Evolutionary conservation across 2,329 filamentous ascomycete species (phyloP).

Genomic region (Nemania bipapillata): DNA sequence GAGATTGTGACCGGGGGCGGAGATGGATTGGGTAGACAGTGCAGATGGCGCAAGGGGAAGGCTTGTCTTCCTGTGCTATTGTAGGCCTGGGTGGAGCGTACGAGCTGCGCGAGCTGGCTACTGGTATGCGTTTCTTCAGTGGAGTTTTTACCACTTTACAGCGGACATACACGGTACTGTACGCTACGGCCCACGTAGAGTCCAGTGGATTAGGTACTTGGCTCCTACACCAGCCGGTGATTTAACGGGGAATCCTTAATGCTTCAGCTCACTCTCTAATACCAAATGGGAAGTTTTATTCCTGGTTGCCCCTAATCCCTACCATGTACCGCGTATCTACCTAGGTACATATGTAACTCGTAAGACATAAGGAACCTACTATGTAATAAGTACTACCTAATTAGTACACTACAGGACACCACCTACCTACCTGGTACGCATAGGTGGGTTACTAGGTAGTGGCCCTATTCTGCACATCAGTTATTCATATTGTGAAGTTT

Average conservation of each 20-base stretch:
- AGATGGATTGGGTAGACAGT: conserved; percentile 39
- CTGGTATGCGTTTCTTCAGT: conserved; percentile 14
- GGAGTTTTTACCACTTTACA: not conserved
- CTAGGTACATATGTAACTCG: no score
- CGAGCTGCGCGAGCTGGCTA: conserved; percentile 24
- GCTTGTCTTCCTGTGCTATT: conserved; percentile 28
- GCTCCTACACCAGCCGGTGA: conserved; percentile 8
- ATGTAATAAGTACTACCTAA: not conserved
- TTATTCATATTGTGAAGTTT: not conserved
- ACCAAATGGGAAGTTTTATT: conserved; percentile 30
- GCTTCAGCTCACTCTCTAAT: conserved; percentile 32
- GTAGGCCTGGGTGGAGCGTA: conserved; percentile 27
- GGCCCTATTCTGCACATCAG: no score
- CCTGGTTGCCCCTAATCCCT: not conserved
- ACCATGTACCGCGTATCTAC: no score
- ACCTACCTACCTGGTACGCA: not conserved
- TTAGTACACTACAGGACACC: not conserved
- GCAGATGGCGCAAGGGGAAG: conserved; percentile 28
- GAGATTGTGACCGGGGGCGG: conserved; percentile 49
- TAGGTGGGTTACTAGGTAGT: no score
- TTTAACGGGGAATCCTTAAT: conserved; percentile 29
- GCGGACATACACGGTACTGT: not conserved
- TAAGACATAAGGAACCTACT: not conserved
- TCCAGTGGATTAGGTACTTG: conserved; percentile 4
- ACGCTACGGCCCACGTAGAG: no score